These are phyloP conservation scores for Tolypocladium nubicola DNA, from an alignment of 2,329 filamentous ascomycete species.

Conservation along the genomic window DNA sequence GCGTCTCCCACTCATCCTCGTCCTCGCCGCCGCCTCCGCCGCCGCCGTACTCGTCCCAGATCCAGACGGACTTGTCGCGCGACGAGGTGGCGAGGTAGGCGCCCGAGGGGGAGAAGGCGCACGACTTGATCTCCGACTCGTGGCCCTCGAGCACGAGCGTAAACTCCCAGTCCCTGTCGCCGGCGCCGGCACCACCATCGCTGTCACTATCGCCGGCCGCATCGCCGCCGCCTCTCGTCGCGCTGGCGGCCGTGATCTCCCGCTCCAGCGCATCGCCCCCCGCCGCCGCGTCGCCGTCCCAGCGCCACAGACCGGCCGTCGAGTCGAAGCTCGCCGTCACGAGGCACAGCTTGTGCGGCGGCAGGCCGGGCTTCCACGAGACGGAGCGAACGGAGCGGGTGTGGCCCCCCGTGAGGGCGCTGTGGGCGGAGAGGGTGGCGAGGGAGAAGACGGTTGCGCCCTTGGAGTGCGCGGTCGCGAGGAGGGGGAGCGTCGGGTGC, in stretches of 20 bases:
- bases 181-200: conserved; percentile 37
- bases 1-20: conserved; percentile 93
- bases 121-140: conserved; percentile 82
- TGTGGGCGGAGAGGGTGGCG: conserved; percentile 67
- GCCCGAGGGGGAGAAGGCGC: conserved; percentile 64
- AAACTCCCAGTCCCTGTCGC: conserved; percentile 82
- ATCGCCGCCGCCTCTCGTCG: conserved; percentile 35
- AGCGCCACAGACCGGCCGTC: conserved; percentile 76
- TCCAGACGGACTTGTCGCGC: conserved; percentile 91
- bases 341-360: conserved; percentile 57
- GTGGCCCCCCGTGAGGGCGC: conserved; percentile 75
- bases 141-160: conserved; percentile 88
- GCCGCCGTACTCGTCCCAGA: conserved; percentile 69
- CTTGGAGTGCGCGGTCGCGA: conserved; percentile 83
- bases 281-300: conserved; percentile 34
- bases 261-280: background rate
- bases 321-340: conserved; percentile 92
- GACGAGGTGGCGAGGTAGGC: conserved; percentile 81
- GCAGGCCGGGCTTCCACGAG: conserved; percentile 73
- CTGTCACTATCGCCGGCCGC: conserved; percentile 30
- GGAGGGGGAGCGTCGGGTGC: conserved; percentile 76
- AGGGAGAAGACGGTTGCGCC: conserved; percentile 85
- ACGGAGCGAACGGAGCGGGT: conserved; percentile 77
- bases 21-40: conserved; percentile 57
- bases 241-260: background rate